These are phyloP conservation scores for Alternaria tenuissima DNA, from an alignment of 2,329 filamentous ascomycete genomes.

Conservation along the genomic window DNA sequence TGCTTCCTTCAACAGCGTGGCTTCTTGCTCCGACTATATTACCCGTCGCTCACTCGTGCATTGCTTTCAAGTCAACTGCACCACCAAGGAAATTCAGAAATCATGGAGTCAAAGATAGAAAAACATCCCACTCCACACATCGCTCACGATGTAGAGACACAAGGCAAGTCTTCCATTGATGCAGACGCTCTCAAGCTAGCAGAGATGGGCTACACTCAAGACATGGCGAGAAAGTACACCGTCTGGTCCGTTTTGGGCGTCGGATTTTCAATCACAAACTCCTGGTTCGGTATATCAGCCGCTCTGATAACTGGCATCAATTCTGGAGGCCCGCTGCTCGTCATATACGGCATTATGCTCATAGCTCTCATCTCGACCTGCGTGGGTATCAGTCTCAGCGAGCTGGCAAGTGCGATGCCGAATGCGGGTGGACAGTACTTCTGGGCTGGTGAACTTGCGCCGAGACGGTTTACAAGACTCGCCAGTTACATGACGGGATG, in stretches of 20 bases:
- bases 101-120: slow-evolving; percentile 21
- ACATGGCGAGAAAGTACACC: slow-evolving; percentile 59
- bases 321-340: slow-evolving; percentile 58
- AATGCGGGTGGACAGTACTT: slow-evolving; percentile 63
- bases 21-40: background rate
- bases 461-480: slow-evolving; percentile 56
- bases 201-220: slow-evolving; percentile 60
- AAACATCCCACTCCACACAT: slow-evolving; percentile 18
- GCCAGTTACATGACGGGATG: slow-evolving; percentile 60
- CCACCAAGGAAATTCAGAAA: background rate
- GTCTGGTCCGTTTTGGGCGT: slow-evolving; percentile 61
- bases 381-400: slow-evolving; percentile 57
- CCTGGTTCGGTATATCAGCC: slow-evolving; percentile 61
- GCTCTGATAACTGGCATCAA: slow-evolving; percentile 61
- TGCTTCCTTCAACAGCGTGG: background rate
- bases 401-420: slow-evolving; percentile 59
- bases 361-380: slow-evolving; percentile 57
- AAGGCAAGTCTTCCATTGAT: slow-evolving; percentile 31
- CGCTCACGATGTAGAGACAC: slow-evolving; percentile 22
- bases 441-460: slow-evolving; percentile 60
- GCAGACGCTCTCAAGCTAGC: slow-evolving; percentile 56
- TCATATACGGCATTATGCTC: slow-evolving; percentile 60
- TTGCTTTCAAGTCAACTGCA: background rate
- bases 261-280: slow-evolving; percentile 61
- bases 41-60: background rate